Evolutionary conservation across 2,329 filamentous ascomycete species (phyloP).

Genomic region (Colletotrichum tabaci): DNA sequence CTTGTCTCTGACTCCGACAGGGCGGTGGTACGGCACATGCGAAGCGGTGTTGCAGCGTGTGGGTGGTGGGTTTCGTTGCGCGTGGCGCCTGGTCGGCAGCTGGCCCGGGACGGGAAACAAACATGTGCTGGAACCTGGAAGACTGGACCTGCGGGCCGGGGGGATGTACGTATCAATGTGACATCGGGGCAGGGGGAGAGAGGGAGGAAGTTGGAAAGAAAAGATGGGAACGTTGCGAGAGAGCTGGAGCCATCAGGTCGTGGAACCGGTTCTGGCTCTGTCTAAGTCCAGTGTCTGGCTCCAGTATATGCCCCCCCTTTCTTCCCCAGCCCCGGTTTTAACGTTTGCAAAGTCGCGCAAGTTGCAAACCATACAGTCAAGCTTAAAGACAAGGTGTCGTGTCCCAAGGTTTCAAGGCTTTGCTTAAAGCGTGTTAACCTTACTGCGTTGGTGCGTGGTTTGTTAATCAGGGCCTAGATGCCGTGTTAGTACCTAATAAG

Average conservation of each 20-base stretch:
- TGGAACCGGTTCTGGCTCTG: background rate
- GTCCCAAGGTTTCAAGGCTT: conserved; percentile 5
- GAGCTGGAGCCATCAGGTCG: background rate
- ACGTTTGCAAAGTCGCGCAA: background rate
- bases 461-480: background rate
- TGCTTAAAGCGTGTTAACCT: background rate
- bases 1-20: background rate
- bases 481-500: background rate
- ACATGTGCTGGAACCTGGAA: background rate
- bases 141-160: background rate
- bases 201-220: background rate
- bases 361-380: conserved; percentile 17
- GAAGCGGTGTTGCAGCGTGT: background rate
- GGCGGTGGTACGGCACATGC: conserved; percentile 6
- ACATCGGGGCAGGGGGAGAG: background rate
- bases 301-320: background rate
- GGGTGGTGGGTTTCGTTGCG: conserved; percentile 1
- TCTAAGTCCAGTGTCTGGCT: background rate
- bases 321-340: conserved; percentile 20
- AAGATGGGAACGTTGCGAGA: background rate
- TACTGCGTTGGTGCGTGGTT: conserved; percentile 11
- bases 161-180: background rate
- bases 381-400: conserved; percentile 22
- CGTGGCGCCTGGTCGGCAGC: conserved; percentile 21
- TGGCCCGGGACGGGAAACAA: conserved; percentile 10